Conservation (phyloP, 495 filamentous ascomycete species). For the Annulohypoxylon maeteangense region DNA sequence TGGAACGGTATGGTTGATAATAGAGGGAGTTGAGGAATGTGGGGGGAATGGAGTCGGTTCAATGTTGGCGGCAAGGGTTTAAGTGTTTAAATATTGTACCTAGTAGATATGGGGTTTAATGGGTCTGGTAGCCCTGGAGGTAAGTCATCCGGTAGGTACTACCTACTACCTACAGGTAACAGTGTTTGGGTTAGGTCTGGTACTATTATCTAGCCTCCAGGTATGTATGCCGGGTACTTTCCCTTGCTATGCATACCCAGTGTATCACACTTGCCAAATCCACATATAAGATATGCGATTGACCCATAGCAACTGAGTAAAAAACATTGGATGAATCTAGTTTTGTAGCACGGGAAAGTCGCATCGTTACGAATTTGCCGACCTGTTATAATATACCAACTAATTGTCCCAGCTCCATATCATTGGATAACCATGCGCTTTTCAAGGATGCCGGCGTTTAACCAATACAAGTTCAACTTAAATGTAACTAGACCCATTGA, state of each 20-base stretch:
- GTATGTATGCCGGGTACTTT: not conserved
- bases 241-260: not conserved
- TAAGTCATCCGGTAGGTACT: not conserved
- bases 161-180: too few species aligned
- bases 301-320: too few species aligned
- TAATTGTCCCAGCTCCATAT: not conserved
- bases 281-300: not conserved
- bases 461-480: conserved; percentile 19
- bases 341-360: not conserved
- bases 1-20: not conserved
- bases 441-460: conserved; percentile 13
- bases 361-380: conserved; percentile 1
- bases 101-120: not conserved
- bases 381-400: not conserved
- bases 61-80: not conserved
- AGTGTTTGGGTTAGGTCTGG: too few species aligned
- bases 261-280: too few species aligned
- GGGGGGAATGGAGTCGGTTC: not conserved
- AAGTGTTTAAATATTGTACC: not conserved
- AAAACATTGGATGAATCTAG: not conserved
- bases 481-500: conserved; percentile 15
- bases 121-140: not conserved
- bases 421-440: conserved; percentile 20
- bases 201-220: too few species aligned
- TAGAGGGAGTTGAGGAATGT: not conserved